Conservation (phyloP, 176 grass and related monocot species). For the bread wheat (Triticum aestivum) region IWGSC_CS_RefSeq_v2.1 NC_057797.1:85293238-85293737, state of each 20-base stretch:
- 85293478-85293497: fast-evolving
- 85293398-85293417: slow-evolving; percentile 20
- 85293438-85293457: slow-evolving; percentile 44
- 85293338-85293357: slow-evolving; percentile 39
- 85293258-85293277: background rate
- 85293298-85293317: slow-evolving; percentile 13
- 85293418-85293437: slow-evolving; percentile 48
- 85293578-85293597: slow-evolving; percentile 31
- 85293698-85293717: slow-evolving; percentile 43
- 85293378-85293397: slow-evolving; percentile 50
- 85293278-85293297: background rate
- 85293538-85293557: slow-evolving; percentile 8
- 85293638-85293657: slow-evolving; percentile 26
- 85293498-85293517: background rate
- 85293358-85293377: slow-evolving; percentile 36
- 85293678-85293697: slow-evolving; percentile 40
- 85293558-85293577: slow-evolving; percentile 36
- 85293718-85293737: slow-evolving; percentile 40
- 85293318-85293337: slow-evolving; percentile 47
- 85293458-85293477: slow-evolving; percentile 35
- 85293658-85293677: slow-evolving; percentile 22
- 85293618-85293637: slow-evolving; percentile 54
- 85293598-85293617: background rate
- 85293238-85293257: background rate
- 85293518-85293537: background rate